Percentiles rank a stretch among this genome's conserved stretches.
Evolutionary conservation across 139 green algal species (phyloP).

Genomic region (Chlamydomonas schloesseri): DNA sequence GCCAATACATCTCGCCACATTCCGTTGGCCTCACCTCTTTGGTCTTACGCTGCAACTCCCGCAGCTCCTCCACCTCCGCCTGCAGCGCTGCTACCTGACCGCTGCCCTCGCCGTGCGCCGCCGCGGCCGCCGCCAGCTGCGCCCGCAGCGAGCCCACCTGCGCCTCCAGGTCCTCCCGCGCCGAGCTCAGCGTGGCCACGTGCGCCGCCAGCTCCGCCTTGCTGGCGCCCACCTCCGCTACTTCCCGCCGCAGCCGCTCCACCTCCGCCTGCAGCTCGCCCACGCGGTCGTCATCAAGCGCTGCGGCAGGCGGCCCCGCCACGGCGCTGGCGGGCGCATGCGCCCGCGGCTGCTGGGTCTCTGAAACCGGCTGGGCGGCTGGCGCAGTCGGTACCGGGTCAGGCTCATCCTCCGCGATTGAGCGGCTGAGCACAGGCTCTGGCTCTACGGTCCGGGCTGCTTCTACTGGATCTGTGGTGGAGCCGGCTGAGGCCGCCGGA

Average conservation of each 20-base stretch:
- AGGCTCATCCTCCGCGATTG: no score
- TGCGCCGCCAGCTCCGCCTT: conserved; percentile 38
- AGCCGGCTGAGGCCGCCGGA: no score
- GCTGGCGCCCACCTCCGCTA: conserved; percentile 22
- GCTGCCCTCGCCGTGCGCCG: neutral
- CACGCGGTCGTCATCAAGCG: neutral
- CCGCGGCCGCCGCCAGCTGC: neutral
- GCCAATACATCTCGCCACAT: no score
- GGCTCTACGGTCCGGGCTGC: no score
- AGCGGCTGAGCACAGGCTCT: no score
- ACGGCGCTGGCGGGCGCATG: no score
- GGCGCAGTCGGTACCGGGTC: no score
- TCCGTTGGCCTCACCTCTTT: conserved; percentile 24
- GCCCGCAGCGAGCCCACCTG: conserved; percentile 15
- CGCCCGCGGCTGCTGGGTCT: neutral
- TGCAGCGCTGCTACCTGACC: neutral
- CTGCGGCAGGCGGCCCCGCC: neutral
- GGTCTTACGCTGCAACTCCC: conserved; percentile 28
- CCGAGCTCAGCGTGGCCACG: neutral
- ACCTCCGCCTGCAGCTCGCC: conserved; percentile 5
- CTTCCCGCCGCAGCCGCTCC: conserved; percentile 2
- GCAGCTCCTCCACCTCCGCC: conserved; percentile 40
- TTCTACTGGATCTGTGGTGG: no score
- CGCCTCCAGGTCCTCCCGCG: conserved; percentile 28
- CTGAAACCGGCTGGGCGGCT: no score